These are phyloP conservation scores for Psilocybe azurescens DNA, from an alignment of 768 basidiomycete genomes.

Conservation along the genomic window DNA sequence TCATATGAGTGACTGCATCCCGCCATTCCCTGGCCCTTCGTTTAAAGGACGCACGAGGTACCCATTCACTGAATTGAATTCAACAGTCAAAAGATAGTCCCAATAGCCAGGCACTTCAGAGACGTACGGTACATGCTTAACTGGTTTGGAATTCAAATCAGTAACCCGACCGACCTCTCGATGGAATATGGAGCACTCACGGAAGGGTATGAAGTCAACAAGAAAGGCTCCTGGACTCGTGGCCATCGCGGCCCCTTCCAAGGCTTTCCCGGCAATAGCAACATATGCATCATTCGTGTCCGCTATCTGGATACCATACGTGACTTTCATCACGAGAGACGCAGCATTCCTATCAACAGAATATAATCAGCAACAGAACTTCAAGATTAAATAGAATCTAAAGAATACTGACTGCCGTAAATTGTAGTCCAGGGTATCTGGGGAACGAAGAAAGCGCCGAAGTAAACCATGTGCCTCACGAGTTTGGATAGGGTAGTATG, in stretches of 20 bases:
- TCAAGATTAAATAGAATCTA: neutral
- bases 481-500: constrained; percentile 49
- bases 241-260: constrained; percentile 55
- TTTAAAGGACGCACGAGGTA: constrained; percentile 57
- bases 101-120: neutral
- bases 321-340: constrained; percentile 56
- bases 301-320: constrained; percentile 53
- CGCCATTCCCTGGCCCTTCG: constrained; percentile 56
- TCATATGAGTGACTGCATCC: constrained; percentile 51
- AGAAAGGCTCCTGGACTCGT: constrained; percentile 58
- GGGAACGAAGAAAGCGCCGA: constrained; percentile 46
- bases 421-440: constrained; percentile 49
- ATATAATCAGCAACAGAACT: too few relatives aligned
- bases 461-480: constrained; percentile 51
- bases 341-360: constrained; percentile 46
- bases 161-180: neutral
- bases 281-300: constrained; percentile 51
- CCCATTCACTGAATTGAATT: constrained; percentile 41
- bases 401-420: constrained; percentile 48
- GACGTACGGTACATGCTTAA: constrained; percentile 54
- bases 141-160: constrained; percentile 25
- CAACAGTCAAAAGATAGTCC: neutral
- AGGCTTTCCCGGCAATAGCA: constrained; percentile 54
- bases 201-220: constrained; percentile 37
- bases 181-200: constrained; percentile 16